Base-by-base conservation (phyloP, 1,284 basidiomycete species). In the Violaceomyces palustris region DNA sequence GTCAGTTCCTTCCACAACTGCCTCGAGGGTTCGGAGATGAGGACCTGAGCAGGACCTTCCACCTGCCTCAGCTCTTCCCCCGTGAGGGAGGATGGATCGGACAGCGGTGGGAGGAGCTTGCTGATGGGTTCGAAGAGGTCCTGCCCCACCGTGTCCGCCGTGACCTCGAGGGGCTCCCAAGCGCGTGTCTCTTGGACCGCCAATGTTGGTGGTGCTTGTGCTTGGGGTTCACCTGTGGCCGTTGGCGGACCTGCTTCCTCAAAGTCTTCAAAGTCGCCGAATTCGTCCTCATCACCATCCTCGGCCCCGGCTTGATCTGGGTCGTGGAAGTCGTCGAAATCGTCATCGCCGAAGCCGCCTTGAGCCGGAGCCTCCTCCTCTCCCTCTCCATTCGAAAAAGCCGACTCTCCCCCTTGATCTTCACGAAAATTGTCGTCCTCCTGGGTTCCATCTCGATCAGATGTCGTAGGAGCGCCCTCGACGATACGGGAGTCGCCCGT, bases 201-300 rank as follows among this genome's bases (percentile, higher is more conserved):
- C 25, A 40, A 42, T 21, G 42, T 11, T 24, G 34, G 26, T 29
- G 49, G 32, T 30, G 39, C 28, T 9, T 38, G 15, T 15, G 23
- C 8, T n/a, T n/a, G n/a, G 4, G 35, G 14, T 19, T 27, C 12
- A 19, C 39, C 35, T 14, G 38, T 30, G 6, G 31, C 23, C 11
- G 40, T 12, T 34, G 15, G 29, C 22, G 17, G 17, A 23, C 31
- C 15, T 15, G 21, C 11, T 6, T 27, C 43, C 29, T 61, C 56
- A 17, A 59, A 57, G 21, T 61, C 55, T 31, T 55, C 58, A 41
- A 61, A 61, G 29, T 61, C 58, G 30, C 55, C 58, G 35, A 61
- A 58, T 22, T 58, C 55, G 18, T 58, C 55, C 17, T 54, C 22
- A 4, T 27, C 45, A 15, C 35, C 47, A 8, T 15, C 17, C 21